These are phyloP conservation scores for Hapsidospora chrysogenum DNA, from an alignment of 495 filamentous ascomycete genomes.

Conservation along the genomic window DNA sequence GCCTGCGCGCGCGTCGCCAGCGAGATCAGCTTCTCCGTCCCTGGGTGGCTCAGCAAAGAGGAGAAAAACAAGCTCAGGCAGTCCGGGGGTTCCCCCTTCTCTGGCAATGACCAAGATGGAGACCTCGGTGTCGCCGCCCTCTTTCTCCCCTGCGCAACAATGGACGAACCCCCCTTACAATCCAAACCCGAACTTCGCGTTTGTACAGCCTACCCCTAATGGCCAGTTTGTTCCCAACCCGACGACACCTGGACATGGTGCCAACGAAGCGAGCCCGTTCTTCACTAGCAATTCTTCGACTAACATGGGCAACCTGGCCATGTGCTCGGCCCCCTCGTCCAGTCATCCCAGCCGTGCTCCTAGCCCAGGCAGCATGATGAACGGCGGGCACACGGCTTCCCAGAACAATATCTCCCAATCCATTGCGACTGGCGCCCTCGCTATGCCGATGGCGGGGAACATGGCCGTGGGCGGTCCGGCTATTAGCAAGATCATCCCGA, in stretches of 20 bases:
- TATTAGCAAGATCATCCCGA: constrained; percentile 65
- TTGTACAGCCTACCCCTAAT: constrained; percentile 12
- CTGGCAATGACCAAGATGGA: constrained; percentile 70
- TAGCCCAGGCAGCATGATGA: constrained; percentile 29
- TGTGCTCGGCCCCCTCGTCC: constrained; percentile 49
- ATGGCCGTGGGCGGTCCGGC: constrained; percentile 14
- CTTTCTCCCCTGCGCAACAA: background rate
- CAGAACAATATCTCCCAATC: constrained; percentile 24
- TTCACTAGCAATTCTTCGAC: constrained; percentile 33
- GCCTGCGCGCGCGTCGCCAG: constrained; percentile 39
- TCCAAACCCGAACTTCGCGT: constrained; percentile 15
- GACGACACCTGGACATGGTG: constrained; percentile 37
- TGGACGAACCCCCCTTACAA: constrained; percentile 26
- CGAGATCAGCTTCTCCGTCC: constrained; percentile 50
- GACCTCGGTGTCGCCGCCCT: no score
- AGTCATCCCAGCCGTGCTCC: constrained; percentile 37
- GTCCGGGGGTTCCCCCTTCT: constrained; percentile 45
- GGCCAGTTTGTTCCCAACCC: constrained; percentile 39
- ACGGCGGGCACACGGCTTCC: constrained; percentile 22
- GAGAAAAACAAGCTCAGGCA: constrained; percentile 51
- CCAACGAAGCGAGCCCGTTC: constrained; percentile 29
- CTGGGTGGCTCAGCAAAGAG: constrained; percentile 48
- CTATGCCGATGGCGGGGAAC: constrained; percentile 15
- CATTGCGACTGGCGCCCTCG: constrained; percentile 14
- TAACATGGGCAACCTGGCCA: constrained; percentile 37